These are phyloP conservation scores for Mycosarcoma maydis DNA, from an alignment of 1,284 basidiomycete species.

Conservation along the genomic window DNA sequence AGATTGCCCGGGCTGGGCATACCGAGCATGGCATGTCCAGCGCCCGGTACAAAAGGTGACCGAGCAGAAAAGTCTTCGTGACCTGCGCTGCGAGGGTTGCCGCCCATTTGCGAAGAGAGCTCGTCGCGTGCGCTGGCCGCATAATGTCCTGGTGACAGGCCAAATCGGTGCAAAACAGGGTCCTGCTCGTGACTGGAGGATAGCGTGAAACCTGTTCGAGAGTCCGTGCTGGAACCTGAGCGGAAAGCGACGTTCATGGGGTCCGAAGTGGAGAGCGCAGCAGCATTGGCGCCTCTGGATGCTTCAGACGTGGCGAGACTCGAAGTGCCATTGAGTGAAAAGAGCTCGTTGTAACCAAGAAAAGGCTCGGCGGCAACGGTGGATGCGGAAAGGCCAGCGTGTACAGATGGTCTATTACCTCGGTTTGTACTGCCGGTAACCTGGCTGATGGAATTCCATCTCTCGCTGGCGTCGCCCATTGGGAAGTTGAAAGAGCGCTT, in stretches of 20 bases:
- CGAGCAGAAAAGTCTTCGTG: conserved; percentile 35
- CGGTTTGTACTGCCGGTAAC: conserved; percentile 13
- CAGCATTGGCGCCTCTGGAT: conserved; percentile 24
- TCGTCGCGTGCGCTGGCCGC: conserved; percentile 24
- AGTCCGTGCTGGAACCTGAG: conserved; percentile 21
- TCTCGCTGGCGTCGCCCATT: conserved; percentile 50
- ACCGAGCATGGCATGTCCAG: conserved; percentile 25
- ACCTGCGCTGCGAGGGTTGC: conserved; percentile 26
- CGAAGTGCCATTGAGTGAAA: conserved; percentile 29
- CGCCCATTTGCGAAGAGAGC: conserved; percentile 20
- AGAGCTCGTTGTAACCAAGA: conserved; percentile 58
- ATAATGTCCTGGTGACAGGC: conserved; percentile 33
- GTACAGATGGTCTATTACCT: conserved; percentile 31
- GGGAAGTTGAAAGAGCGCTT: conserved; percentile 53
- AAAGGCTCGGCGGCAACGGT: conserved; percentile 42
- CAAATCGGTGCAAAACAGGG: conserved; percentile 35
- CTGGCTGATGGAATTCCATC: conserved; percentile 57
- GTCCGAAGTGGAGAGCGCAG: conserved; percentile 43
- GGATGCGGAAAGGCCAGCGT: conserved; percentile 20
- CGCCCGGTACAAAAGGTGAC: conserved; percentile 14
- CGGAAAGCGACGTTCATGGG: conserved; percentile 40
- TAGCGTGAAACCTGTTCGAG: conserved; percentile 25
- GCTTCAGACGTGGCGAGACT: conserved; percentile 26
- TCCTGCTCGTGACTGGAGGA: conserved; percentile 38
- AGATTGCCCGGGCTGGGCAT: conserved; percentile 46